Evolutionary conservation across 2,329 filamentous ascomycete genomes (phyloP).

Genomic region (Proliferodiscus dingleyae): DNA sequence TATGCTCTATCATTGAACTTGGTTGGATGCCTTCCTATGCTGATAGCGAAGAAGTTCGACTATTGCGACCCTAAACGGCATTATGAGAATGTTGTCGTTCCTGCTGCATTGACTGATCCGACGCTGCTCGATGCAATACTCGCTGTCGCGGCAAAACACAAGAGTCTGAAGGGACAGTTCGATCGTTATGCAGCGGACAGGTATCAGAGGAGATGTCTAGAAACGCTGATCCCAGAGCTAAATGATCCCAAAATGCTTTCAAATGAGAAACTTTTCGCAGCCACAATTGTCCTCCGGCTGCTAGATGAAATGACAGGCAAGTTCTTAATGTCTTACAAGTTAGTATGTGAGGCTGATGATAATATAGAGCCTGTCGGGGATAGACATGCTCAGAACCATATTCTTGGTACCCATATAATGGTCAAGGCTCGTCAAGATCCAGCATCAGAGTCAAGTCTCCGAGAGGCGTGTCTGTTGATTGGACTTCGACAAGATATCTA

Average conservation of each 20-base stretch:
- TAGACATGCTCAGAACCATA: constrained; percentile 12
- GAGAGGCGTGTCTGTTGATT: constrained; percentile 50
- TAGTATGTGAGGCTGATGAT: not conserved
- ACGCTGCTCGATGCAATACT: constrained; percentile 30
- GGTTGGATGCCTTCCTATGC: not conserved
- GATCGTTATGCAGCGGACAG: constrained; percentile 31
- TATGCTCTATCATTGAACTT: too few relatives aligned
- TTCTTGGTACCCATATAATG: constrained; percentile 31
- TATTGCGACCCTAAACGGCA: constrained; percentile 32
- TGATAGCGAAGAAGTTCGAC: constrained; percentile 10
- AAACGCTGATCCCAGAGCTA: constrained; percentile 16
- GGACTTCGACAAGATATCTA: constrained; percentile 57
- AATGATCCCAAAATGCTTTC: constrained; percentile 33
- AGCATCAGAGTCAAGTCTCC: constrained; percentile 34
- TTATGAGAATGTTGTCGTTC: constrained; percentile 49
- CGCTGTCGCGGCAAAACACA: constrained; percentile 34
- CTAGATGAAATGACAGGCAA: constrained; percentile 46
- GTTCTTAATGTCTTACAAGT: constrained; percentile 1
- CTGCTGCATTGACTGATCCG: constrained; percentile 43
- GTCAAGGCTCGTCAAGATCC: constrained; percentile 30
- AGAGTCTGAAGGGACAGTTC: constrained; percentile 34
- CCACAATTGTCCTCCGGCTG: constrained; percentile 51
- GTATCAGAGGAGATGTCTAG: constrained; percentile 47
- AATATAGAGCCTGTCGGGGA: not conserved
- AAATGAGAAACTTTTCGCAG: constrained; percentile 49